These are phyloP conservation scores for Eucalyptus microcorys DNA, from an alignment of 345 rosid genomes.

Conservation along the genomic window DNA sequence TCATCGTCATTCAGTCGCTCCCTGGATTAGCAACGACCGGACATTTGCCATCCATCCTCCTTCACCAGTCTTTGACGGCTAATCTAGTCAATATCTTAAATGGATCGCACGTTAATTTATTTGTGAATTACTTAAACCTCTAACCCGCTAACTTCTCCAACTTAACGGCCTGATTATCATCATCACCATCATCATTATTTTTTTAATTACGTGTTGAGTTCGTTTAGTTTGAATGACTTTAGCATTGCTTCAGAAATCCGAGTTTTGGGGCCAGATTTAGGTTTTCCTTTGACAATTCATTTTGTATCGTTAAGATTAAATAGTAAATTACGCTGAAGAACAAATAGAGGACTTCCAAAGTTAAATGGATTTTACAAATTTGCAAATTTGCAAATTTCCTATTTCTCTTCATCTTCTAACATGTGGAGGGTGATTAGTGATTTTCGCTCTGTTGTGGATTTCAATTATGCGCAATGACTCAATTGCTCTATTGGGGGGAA, in stretches of 20 bases:
- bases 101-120: neutral
- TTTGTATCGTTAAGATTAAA: neutral
- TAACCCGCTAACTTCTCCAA: neutral
- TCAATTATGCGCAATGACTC: neutral
- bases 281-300: neutral
- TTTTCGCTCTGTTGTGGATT: neutral
- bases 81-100: neutral
- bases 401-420: neutral
- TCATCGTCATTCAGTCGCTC: neutral
- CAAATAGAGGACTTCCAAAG: neutral
- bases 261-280: neutral
- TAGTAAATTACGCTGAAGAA: neutral
- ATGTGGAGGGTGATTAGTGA: neutral
- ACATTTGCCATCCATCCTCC: neutral
- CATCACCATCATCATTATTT: neutral
- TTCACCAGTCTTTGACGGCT: neutral
- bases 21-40: neutral
- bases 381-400: neutral
- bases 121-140: neutral
- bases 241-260: neutral
- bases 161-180: neutral
- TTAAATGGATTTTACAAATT: neutral
- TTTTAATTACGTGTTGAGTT: neutral
- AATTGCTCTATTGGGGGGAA: neutral
- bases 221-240: neutral